phyloP scores from a whole-genome alignment of 805 yeast species.

The Isabelozyma heimii region DNA sequence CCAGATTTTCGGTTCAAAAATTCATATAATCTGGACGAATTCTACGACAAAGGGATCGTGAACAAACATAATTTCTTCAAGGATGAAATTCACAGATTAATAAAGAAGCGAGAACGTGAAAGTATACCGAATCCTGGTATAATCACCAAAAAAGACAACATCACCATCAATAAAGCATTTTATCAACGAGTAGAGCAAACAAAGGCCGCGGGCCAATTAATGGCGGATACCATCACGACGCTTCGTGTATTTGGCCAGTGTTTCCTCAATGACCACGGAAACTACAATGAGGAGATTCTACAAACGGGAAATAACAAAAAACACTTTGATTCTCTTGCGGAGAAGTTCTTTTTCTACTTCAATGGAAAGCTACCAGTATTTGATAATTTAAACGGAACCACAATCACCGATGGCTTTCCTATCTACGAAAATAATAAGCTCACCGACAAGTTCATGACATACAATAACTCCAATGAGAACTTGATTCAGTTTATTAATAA shows the following conservation, averaged over 20 bases:
- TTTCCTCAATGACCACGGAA: slow-evolving; percentile 12
- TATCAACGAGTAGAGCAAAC: slow-evolving; percentile 12
- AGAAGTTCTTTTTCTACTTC: slow-evolving; percentile 27
- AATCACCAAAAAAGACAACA: slow-evolving; percentile 13
- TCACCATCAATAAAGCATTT: slow-evolving; percentile 15
- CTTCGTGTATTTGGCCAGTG: slow-evolving; percentile 31
- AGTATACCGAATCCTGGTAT: slow-evolving; percentile 1
- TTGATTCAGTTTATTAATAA: slow-evolving; percentile 40
- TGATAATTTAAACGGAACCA: slow-evolving; percentile 8
- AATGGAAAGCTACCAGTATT: slow-evolving; percentile 19
- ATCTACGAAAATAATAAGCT: slow-evolving; percentile 6
- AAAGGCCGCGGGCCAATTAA: slow-evolving; percentile 13
- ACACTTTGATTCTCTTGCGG: slow-evolving; percentile 12
- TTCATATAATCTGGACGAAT: slow-evolving; percentile 4
- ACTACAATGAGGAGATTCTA: background rate
- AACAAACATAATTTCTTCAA: slow-evolving; percentile 16
- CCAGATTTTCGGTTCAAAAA: slow-evolving; percentile 22
- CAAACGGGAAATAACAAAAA: slow-evolving; percentile 1
- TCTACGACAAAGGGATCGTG: slow-evolving; percentile 18
- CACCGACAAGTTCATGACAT: slow-evolving; percentile 3
- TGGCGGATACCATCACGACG: slow-evolving; percentile 31
- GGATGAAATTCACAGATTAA: slow-evolving; percentile 1
- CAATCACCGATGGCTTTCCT: slow-evolving; percentile 7
- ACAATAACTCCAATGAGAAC: slow-evolving; percentile 10
- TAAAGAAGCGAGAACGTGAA: slow-evolving; percentile 1